Percentiles rank a stretch among this genome's conserved stretches.
phyloP scores from a whole-genome alignment of 225 moss, liverwort and hornwort genomes.

The Pseudisothecium myosuroides region DNA sequence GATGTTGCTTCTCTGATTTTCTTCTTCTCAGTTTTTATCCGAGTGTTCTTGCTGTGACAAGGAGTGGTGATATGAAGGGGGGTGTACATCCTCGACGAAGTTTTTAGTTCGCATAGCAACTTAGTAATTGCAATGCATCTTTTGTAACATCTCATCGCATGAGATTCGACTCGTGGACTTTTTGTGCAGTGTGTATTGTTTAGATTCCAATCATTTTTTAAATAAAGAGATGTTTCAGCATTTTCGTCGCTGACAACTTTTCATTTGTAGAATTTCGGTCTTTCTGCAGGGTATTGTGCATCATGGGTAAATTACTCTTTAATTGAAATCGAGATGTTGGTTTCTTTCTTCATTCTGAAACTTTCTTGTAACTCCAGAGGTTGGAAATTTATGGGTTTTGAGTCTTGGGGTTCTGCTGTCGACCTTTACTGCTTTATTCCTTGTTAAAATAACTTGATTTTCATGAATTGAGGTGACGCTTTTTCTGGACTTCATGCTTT shows the following conservation, averaged over 20 bases:
- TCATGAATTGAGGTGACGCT: background rate
- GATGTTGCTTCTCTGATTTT: background rate
- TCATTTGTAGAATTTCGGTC: too few relatives aligned
- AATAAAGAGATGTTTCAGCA: background rate
- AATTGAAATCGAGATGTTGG: fast-evolving
- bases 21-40: background rate
- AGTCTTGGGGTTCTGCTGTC: too few relatives aligned
- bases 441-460: background rate
- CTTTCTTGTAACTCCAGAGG: fast-evolving
- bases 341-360: too few relatives aligned
- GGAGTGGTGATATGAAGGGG: background rate
- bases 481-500: too few relatives aligned
- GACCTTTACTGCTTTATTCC: too few relatives aligned
- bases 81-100: background rate
- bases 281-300: too few relatives aligned
- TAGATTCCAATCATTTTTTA: background rate
- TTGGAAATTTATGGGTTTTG: too few relatives aligned
- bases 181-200: background rate
- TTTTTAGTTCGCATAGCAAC: background rate
- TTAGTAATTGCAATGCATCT: background rate
- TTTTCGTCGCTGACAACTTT: too few relatives aligned
- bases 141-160: background rate
- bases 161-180: background rate
- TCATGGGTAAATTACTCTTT: fast-evolving
- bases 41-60: background rate